Base-by-base conservation (phyloP, 176 grass and related monocot species). In the Alloteropsis semialata region DNA sequence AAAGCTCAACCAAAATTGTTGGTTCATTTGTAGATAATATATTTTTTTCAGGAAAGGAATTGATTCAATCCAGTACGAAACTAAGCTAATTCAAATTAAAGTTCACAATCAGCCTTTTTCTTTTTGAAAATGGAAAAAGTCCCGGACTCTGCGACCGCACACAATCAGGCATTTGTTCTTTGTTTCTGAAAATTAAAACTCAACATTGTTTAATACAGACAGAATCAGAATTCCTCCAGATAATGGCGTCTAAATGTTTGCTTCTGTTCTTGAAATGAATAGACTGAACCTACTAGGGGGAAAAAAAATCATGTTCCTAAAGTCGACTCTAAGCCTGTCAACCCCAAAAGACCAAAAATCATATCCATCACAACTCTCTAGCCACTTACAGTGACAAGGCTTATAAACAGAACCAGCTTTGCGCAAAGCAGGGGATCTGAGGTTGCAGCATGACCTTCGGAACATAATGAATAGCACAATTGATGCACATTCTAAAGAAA, bases 361-460 rank as follows among this genome's bases (percentile, higher is more conserved):
- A 34, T 55, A 42, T 24, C 48, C 22, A 57, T 84, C 37, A 72
- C 5, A 46, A 88, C 6, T 72, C 24, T 30, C 42, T 19, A 79
- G 17, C 28, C 13, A 30, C 37, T 69, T 77, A 37, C 10, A 54
- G 36, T 70, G 24, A 69, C 54, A 89, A 76, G 64, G 14, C 69
- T 69, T 16, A 83, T 38, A 57, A 6, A 41, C 38, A 50, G 75
- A 84, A 75, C n/a, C 16, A 60, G 41, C 30, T 24, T 84, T 41
- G 32, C 25, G 74, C 30, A 66, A 18, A 32, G 24, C 43, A 77
- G 53, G 5, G 0, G 19, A 77, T 57, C 5, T 57, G 44, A 21
- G 17, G 19, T 37, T 39, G 44, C 53, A 69, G 71, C 6, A 81
- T 36, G 33, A 30, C 27, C 46, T 76, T 57, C 12, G 72, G 1